Evolutionary conservation across 768 basidiomycete genomes (phyloP), one percentile per base, ranked within the genome.

Genomic region (Panaeolus papilionaceus): DNA sequence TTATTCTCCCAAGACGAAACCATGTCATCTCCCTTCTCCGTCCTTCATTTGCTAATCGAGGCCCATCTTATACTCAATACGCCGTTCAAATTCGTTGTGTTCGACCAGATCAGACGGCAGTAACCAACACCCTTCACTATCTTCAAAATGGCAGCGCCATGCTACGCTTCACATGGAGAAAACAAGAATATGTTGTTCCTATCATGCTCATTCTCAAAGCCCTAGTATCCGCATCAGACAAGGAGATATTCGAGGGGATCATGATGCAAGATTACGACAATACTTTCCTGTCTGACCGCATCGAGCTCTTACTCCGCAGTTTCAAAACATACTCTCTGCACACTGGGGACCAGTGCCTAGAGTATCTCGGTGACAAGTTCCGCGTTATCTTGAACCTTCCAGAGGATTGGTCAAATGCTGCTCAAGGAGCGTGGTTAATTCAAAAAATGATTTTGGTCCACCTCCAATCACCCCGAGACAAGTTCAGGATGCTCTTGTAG

Each of bases 171-270:
- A 93, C 89, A 75, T 98, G 94, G 94, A 83, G 97, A 64, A 99
- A 99, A 79, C 93, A 97, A 76, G 98, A 99, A 86, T 99, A 96
- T 76, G 93, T 97, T 65, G 94, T 99, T 47, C 98, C 98, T 5
- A 93, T 98, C 78, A 96, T 99, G 90, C 87, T 99, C 51, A 85
- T 99, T 73, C 86, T 99, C 71, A 99, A 99, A 76, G 96, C 96
- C 33, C 87, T 99, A 38, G 89, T 95, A 4, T 86, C 90, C 66
- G 93, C 96, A 12, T 94, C 93, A 11, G 98, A 99, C 82, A 92
- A 91, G 77, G 98, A 99, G 77, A 94, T 99, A 61, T 99, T 99
- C 75, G 94, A 98, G 77, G 93, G 95, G 23, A 85, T 99, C 74
- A 91, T 97, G 75, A 98, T 98, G 92, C 91, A 95, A 73, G 98